Conservation (phyloP, 371 early-diverging fungal genomes). For the Lichtheimia corymbifera region DNA sequence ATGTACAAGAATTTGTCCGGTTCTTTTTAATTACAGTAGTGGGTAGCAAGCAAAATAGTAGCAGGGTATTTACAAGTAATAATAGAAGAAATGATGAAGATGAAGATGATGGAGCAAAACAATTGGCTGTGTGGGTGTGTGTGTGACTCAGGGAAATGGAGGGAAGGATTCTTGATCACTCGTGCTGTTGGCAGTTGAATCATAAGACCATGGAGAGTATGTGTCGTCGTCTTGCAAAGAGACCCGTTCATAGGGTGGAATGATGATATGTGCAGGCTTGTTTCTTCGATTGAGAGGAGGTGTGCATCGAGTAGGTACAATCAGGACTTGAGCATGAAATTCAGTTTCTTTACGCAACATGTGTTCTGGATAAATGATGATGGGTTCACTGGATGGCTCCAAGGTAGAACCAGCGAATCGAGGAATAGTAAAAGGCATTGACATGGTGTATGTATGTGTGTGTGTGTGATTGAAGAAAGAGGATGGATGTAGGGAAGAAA, state of each 20-base stretch:
- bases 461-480: neutral
- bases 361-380: slow-evolving; percentile 21
- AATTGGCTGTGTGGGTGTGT: no score
- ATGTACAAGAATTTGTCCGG: no score
- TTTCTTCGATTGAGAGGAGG: slow-evolving; percentile 18
- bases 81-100: no score
- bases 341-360: slow-evolving; percentile 14
- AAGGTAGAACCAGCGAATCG: slow-evolving; percentile 27
- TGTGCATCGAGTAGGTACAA: slow-evolving; percentile 7
- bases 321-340: neutral
- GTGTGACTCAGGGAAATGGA: neutral
- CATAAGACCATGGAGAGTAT: slow-evolving; percentile 24
- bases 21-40: no score
- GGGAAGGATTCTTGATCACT: neutral
- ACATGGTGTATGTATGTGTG: slow-evolving; percentile 1
- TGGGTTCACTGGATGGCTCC: slow-evolving; percentile 22
- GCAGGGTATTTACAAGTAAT: no score
- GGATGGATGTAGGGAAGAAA: no score
- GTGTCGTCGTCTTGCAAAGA: slow-evolving; percentile 7
- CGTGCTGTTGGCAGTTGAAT: slow-evolving; percentile 1
- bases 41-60: no score
- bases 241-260: slow-evolving; percentile 14
- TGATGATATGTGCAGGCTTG: slow-evolving; percentile 19
- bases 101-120: no score
- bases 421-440: slow-evolving; percentile 15